These are phyloP conservation scores for Aspergillus conjunctus DNA, from an alignment of 495 filamentous ascomycete species.

Conservation along the genomic window DNA sequence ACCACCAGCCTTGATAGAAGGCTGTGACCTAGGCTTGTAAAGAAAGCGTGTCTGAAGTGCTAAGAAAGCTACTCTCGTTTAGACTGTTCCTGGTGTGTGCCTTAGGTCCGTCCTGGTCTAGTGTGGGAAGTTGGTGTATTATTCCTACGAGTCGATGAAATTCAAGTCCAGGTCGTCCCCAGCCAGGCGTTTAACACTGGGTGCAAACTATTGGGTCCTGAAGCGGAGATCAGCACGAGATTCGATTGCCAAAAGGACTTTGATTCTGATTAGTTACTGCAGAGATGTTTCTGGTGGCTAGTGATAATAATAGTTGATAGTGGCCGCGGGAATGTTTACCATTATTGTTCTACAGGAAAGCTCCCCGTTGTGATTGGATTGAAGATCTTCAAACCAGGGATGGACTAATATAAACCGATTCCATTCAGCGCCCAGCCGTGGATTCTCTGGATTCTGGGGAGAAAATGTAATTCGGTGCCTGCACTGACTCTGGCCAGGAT, in stretches of 20 bases:
- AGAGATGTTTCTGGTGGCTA: not conserved
- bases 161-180: conserved; percentile 8
- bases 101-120: conserved; percentile 4
- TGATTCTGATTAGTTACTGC: not conserved
- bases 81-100: conserved; percentile 12
- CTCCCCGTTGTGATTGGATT: not conserved
- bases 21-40: too few relatives aligned
- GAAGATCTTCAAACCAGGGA: not conserved
- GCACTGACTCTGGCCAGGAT: not conserved
- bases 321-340: not conserved
- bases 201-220: conserved; percentile 22
- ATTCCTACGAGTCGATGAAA: too few relatives aligned
- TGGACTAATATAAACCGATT: not conserved
- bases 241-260: not conserved
- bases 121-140: not conserved
- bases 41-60: too few relatives aligned
- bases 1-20: too few relatives aligned
- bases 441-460: not conserved
- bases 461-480: not conserved
- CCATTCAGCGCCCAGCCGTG: not conserved
- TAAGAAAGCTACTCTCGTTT: not conserved
- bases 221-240: conserved; percentile 23
- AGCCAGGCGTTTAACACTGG: not conserved
- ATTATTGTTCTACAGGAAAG: not conserved
- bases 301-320: not conserved